Base-by-base conservation (phyloP, 768 basidiomycete genomes). In the Podaxis carcinomalis region DNA sequence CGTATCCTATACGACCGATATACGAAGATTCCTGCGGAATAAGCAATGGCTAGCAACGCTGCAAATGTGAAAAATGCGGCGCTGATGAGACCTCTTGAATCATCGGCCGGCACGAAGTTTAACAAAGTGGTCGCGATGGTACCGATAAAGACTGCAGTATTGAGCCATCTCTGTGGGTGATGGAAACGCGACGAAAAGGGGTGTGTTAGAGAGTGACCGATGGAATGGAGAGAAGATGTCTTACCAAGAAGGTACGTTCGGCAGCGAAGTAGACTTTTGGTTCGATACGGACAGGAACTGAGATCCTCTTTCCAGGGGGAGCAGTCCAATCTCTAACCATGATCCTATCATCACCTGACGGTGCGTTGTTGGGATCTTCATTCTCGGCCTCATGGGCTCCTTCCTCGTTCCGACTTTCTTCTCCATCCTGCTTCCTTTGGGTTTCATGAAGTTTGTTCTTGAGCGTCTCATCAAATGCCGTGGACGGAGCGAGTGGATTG, bases 241-340 rank as follows among this genome's bases (percentile, higher is more conserved):
- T 74, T 72, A 92, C 94, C 75, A 95, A 72, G 81, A 95, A 96
- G 13, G 95, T 98, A 63, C 96, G 82, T 74, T 98, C 95, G 39
- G 89, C 88, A 5, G 97, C 97, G 71, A 98, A 99, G 70, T 95
- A 96, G 3, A 97, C 95, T 76, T 99, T 99, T 28, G 97, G 97
- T 73, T 99, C 97, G 51, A 99, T 84, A 57, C 97, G 84, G n/a
- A 99, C 90, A 25, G 96, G 95, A 2, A 98, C 86, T 0, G 94
- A 85, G 60, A 99, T 95, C 65, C 83, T 81, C 78, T 98, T 98
- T 10, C 95, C 95, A 44, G 80, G 75, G 0, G 92, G 90, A 1
- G 95, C 96, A 25, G 71, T 77, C 87, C 89, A 92, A 61, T 84
- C 83, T 58, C 88, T 79, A 56, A 81, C 83, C 51, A 90, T 69